Evolutionary conservation across 2,329 filamentous ascomycete genomes (phyloP), one percentile per base, ranked within the genome.

Genomic region (Fusarium coffeatum): DNA sequence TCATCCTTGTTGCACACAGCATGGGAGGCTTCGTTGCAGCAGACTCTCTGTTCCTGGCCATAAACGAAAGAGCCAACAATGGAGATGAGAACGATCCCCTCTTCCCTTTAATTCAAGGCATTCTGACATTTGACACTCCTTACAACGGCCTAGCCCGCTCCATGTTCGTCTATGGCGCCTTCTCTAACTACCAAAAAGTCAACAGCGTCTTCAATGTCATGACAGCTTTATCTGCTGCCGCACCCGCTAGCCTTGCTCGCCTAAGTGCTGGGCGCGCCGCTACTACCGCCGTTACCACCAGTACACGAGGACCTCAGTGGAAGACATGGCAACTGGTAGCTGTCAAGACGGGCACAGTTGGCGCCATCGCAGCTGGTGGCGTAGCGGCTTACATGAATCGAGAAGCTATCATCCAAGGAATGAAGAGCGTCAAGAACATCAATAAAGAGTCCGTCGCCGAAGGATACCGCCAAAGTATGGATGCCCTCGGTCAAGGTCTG

Each of bases 11-110:
- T 27, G 93, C 93, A 3, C 94, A 97, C 78, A 94, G 92, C 5
- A 97, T 90, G 90, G 91, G 91, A 43, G 94, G 94, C 40, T 96
- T 97, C 69, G 92, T 97, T 11, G 93, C 92, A 9, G 92, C 92
- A 3, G 93, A 97, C 72, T 87, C 91, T 0, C 85, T 97, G n/a
- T 87, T 96, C 70, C 86, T 90, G 27, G 85, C 93, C 43, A 77
- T 92, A 45, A 87, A 89, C 64, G 92, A 93, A 71, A 84, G 89
- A 64, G 84, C 86, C 0, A 76, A 71, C 40, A 76, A 78, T n/a
- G 62, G 77, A 27, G 68, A 71, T 2, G 74, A 79, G 10, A 70
- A 72, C 2, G 63, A 72, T 4, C 85, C 89, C 50, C 88, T 93
- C 78, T 97, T 97, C 78, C 93, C 93, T 1, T 87, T 92, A 56